Evolutionary conservation across 352 stramenopile genomes (phyloP).

Genomic region (Pythium periplocum): DNA sequence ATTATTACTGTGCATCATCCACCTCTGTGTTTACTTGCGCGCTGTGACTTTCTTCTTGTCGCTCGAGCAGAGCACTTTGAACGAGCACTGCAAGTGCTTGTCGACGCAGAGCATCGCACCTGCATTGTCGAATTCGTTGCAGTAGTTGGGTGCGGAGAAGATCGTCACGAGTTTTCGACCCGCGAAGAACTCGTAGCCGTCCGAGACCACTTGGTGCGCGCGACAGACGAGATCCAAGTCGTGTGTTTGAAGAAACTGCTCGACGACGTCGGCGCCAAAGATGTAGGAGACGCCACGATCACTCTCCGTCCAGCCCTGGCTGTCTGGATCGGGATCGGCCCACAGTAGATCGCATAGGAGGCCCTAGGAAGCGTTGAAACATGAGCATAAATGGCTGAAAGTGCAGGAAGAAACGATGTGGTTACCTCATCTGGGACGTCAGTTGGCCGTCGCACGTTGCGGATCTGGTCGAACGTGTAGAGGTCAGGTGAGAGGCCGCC

Average conservation of each 20-base stretch:
- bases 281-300: conserved; percentile 98
- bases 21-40: not conserved
- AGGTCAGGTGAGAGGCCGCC: conserved; percentile 90
- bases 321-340: conserved; percentile 84
- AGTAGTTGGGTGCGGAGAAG: conserved; percentile 99
- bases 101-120: conserved; percentile 84
- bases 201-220: conserved; percentile 99
- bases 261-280: conserved; percentile 97
- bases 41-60: conserved; percentile 50
- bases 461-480: conserved; percentile 97
- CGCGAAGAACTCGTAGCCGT: conserved; percentile 99
- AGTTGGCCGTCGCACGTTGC: conserved; percentile 76
- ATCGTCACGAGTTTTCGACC: conserved; percentile 98
- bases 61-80: conserved; percentile 77
- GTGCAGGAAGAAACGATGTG: conserved; percentile 1
- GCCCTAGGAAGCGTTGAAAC: conserved; percentile 17
- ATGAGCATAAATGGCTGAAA: not conserved
- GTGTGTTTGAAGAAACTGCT: conserved; percentile 95
- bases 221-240: conserved; percentile 98
- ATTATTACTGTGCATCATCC: too few relatives aligned
- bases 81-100: conserved; percentile 67
- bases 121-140: conserved; percentile 99
- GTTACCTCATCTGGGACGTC: conserved; percentile 77
- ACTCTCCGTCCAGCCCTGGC: conserved; percentile 93
- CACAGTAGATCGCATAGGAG: conserved; percentile 86